Conservation (phyloP, 2,329 filamentous ascomycete genomes). For the Xylaria sp. region DNA sequence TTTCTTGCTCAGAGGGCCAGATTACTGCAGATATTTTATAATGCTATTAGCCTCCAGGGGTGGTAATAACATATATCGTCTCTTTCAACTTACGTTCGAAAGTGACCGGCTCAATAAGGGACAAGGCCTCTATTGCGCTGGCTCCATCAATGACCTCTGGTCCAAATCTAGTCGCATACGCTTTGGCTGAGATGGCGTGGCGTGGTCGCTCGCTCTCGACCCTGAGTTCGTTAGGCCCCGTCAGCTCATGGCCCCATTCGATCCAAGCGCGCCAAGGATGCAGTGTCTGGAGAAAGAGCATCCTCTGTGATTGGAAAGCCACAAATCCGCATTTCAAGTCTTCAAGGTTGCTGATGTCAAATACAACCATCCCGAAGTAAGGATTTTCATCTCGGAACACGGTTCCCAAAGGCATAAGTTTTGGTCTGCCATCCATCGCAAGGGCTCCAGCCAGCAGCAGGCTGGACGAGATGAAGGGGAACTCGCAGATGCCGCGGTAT, state of each 20-base stretch:
- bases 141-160: not conserved
- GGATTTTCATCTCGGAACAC: slow-evolving; percentile 8
- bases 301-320: not conserved
- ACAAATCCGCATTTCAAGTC: slow-evolving; percentile 14
- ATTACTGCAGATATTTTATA: not conserved
- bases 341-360: slow-evolving; percentile 18
- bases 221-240: not conserved
- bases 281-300: slow-evolving; percentile 9
- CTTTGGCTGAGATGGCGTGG: slow-evolving; percentile 1
- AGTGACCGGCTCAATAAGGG: not conserved
- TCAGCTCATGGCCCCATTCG: not conserved
- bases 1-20: not conserved
- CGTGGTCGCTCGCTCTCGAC: slow-evolving; percentile 8
- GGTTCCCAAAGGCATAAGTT: not conserved
- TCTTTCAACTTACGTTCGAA: not conserved
- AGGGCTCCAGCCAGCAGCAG: not conserved
- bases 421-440: not conserved
- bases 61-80: not conserved
- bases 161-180: not conserved
- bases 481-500: not conserved
- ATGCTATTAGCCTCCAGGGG: not conserved
- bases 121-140: not conserved
- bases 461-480: slow-evolving; percentile 7
- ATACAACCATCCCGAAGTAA: slow-evolving; percentile 5
- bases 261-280: not conserved